Conservation (phyloP, 306 rosid species). For the Carpinus viminea region DNA sequence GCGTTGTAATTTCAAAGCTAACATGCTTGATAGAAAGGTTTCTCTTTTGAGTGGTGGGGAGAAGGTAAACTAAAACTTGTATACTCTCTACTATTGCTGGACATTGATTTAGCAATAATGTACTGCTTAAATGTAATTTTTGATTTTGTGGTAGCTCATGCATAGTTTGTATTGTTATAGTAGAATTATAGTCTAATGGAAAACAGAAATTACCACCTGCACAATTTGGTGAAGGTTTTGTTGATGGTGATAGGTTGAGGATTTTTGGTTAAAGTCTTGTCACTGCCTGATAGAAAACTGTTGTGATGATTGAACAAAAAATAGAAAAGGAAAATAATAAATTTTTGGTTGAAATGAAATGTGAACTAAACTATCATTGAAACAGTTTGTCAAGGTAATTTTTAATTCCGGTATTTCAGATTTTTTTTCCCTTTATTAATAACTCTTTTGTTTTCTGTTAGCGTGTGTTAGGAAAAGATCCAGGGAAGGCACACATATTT, state of each 20-base stretch:
- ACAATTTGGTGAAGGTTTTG: conserved; percentile 22
- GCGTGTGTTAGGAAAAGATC: neutral
- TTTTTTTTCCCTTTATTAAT: neutral
- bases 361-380: conserved; percentile 15
- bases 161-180: neutral
- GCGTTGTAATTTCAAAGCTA: conserved; percentile 93
- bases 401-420: neutral
- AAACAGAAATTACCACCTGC: neutral
- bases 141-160: conserved; percentile 13
- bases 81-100: conserved; percentile 10
- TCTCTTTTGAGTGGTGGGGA: conserved; percentile 96
- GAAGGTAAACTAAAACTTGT: conserved; percentile 59
- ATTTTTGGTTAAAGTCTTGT: conserved; percentile 18
- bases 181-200: conserved; percentile 5
- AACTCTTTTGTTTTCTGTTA: neutral
- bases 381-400: conserved; percentile 6
- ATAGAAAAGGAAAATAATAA: conserved; percentile 20
- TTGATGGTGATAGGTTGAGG: conserved; percentile 7
- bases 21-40: conserved; percentile 96
- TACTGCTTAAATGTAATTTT: conserved; percentile 1
- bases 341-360: conserved; percentile 9
- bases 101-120: conserved; percentile 18
- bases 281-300: conserved; percentile 19
- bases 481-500: neutral
- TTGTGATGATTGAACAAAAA: conserved; percentile 11